Conservation (phyloP, 176 grass and related monocot species). For the Oryza meyeriana region DNA sequence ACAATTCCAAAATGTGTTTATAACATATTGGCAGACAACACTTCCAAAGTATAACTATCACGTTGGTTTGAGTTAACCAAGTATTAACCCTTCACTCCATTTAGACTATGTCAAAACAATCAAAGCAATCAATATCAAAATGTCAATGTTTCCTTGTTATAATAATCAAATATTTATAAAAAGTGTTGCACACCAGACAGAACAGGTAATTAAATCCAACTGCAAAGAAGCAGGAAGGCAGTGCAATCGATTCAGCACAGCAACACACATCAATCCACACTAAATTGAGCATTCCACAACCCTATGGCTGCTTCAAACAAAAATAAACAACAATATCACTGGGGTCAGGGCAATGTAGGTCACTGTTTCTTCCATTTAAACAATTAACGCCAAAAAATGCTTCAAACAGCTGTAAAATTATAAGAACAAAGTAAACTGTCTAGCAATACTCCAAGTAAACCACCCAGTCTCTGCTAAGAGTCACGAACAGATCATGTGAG, state of each 20-base stretch:
- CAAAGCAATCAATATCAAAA: background rate
- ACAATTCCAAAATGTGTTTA: background rate
- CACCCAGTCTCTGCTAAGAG: constrained; percentile 1
- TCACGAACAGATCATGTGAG: background rate
- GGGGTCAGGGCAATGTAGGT: background rate
- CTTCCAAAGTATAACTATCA: background rate
- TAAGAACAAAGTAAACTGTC: constrained; percentile 1
- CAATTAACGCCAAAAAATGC: background rate
- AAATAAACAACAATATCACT: background rate
- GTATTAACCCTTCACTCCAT: background rate
- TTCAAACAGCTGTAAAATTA: background rate
- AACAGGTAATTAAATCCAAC: background rate
- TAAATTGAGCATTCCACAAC: background rate
- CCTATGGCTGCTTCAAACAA: background rate
- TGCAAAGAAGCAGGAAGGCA: background rate
- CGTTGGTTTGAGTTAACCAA: background rate
- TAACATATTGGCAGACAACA: background rate
- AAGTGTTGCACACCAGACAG: background rate
- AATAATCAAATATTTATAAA: background rate
- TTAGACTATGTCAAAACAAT: background rate
- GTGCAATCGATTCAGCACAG: background rate
- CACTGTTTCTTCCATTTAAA: background rate
- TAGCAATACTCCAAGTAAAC: background rate
- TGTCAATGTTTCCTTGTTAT: background rate
- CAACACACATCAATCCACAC: background rate